Conservation (phyloP, 2,329 filamentous ascomycete genomes). For the Pseudofabraea citricarpa region DNA sequence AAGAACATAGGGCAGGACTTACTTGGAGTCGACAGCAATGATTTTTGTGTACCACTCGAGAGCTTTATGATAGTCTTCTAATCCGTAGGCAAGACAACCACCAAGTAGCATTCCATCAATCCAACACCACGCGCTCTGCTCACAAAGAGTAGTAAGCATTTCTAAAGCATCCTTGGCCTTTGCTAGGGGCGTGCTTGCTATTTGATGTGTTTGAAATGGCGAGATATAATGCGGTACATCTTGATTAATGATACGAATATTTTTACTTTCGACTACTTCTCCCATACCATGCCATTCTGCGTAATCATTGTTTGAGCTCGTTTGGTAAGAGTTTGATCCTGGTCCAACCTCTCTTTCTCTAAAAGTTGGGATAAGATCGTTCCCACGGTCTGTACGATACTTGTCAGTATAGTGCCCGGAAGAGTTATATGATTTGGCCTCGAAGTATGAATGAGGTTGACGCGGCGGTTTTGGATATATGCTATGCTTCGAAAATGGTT, state of each 20-base stretch:
- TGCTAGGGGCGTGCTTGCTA: conserved; percentile 12
- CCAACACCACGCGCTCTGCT: conserved; percentile 82
- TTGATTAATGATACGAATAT: conserved; percentile 12
- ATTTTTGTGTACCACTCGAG: conserved; percentile 69
- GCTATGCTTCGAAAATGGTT: conserved; percentile 41
- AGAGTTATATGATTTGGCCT: conserved; percentile 9
- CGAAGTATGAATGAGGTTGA: conserved; percentile 22
- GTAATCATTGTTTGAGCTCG: conserved; percentile 4
- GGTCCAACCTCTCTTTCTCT: background rate
- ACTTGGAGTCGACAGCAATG: conserved; percentile 50
- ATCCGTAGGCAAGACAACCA: conserved; percentile 85
- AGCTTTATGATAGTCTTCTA: conserved; percentile 78
- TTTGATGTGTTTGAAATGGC: conserved; percentile 15
- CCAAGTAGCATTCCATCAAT: conserved; percentile 87
- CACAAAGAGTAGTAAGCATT: conserved; percentile 68
- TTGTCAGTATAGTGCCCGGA: too few species aligned
- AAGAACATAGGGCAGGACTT: conserved; percentile 21
- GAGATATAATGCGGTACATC: conserved; percentile 23
- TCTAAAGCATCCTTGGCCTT: conserved; percentile 63
- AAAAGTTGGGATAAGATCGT: background rate
- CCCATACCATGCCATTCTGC: conserved; percentile 11
- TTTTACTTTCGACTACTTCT: conserved; percentile 5
- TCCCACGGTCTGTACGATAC: background rate
- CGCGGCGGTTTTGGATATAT: conserved; percentile 47
- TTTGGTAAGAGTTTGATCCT: background rate